A percentile compares a stretch with the other conserved stretches of the same genome.
These are phyloP conservation scores for Cercis canadensis DNA, from an alignment of 306 rosid species.

Conservation along the genomic window DNA sequence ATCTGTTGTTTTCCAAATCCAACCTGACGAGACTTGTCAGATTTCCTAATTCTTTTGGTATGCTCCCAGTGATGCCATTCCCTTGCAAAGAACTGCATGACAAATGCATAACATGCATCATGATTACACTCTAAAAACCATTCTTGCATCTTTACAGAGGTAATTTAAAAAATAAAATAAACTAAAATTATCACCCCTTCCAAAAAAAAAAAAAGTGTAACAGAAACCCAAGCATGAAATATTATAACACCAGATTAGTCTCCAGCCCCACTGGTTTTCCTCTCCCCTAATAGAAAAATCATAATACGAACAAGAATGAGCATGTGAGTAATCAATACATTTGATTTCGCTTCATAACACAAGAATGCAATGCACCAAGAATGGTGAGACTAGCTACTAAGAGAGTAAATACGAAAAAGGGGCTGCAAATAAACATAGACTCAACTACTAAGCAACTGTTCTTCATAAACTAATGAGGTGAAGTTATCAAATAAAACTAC, in stretches of 20 bases:
- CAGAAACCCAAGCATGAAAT: constrained; percentile 4
- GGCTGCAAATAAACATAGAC: constrained; percentile 17
- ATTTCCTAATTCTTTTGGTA: constrained; percentile 84
- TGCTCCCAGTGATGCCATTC: constrained; percentile 74
- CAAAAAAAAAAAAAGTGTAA: neutral
- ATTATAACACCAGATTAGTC: neutral
- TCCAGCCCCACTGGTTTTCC: no score
- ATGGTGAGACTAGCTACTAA: constrained; percentile 18
- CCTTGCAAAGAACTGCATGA: constrained; percentile 81
- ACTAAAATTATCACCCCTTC: no score
- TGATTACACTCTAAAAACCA: constrained; percentile 5
- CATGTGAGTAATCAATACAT: neutral
- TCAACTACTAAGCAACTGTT: neutral
- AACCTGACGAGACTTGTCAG: constrained; percentile 70
- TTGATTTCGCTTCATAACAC: constrained; percentile 22
- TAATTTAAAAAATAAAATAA: no score
- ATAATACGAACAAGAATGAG: no score
- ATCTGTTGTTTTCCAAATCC: constrained; percentile 78
- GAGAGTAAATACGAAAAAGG: neutral
- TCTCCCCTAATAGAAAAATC: no score
- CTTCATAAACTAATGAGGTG: constrained; percentile 16
- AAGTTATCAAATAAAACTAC: constrained; percentile 4
- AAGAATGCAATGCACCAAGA: constrained; percentile 23
- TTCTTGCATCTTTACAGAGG: neutral
- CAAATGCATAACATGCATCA: constrained; percentile 33